Base-by-base conservation (phyloP, 1,284 basidiomycete species). In the Ceratobasidium papillatum region DNA sequence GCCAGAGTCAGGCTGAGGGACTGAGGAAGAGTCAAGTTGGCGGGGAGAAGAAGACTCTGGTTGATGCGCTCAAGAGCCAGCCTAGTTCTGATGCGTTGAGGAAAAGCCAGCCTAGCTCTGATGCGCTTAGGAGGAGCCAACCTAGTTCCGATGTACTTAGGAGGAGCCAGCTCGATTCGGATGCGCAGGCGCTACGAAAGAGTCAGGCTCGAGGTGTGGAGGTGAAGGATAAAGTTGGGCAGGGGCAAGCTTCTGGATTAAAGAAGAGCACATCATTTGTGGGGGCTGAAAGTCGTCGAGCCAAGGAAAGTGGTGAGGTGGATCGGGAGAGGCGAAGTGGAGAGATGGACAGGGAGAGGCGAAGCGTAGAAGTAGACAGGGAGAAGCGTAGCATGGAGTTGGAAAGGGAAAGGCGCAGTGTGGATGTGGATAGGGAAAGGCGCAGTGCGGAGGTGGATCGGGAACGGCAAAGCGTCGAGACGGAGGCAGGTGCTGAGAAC, bases 191-290 rank as follows among this genome's bases (percentile, higher is more conserved):
- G 19, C 19, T 47, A 17, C 8, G 19, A 19, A 47, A n/a, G 19
- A 47, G 45, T n/a, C 45, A 47, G 19, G n/a, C n/a, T n/a, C n/a
- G n/a, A n/a, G n/a, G 22, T 47, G 64, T 52, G 1, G 41, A 63
- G 38, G 56, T 3, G 30, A 63, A 17, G 61, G 61, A 63, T n/a
- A 43, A 63, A 27, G 27, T 47, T 12, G 30, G 25, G 17, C 41
- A 32, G 45, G 30, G 25, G n/a, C 54, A 47, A 22, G 30, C 32
- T 11, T n/a, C 12, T 12, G 30, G 61, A 9, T 25, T 61, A 8
- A 73, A 73, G 49, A 62, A 63, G 36, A 73, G 71, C 49, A 49
- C 27, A 8, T 61, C 71, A 14, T 62, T 59, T 14, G 19, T 51
- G 32, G 14, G 30, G 12, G 59, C 63, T 38, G 45, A n/a, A 47